Base-by-base conservation (phyloP, 2,329 filamentous ascomycete genomes). In the Exophiala viscosa region DNA sequence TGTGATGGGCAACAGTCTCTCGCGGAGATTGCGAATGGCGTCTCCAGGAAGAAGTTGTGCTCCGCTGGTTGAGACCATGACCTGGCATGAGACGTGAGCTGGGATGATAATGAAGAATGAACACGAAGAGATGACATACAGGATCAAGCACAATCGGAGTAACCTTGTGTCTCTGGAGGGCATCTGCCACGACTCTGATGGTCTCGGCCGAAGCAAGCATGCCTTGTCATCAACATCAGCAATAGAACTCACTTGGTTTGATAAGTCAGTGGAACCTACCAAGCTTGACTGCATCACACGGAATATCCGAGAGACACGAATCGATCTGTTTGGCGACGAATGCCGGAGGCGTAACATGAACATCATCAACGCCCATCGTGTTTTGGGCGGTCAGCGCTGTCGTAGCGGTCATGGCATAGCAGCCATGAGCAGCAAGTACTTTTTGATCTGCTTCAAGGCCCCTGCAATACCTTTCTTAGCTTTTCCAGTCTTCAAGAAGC, bases 351-450 rank as follows among this genome's bases (percentile, higher is more conserved):
- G 88, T 82, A 50, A 86, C 74, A 65, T 96, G 89, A 46, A 97
- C 89, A 59, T 80, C 89, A 57, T 83, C 77, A 11, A 97, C 90
- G 3, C 90, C 90, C 48, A 81, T 78, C 0, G 93, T 99, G 70
- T 97, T 96, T 67, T 97, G 93, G 13, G 90, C 91, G n/a, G 93
- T 99, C 66, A 99, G 75, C 15, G 92, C 92, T 11, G 92, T 95
- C 8, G 92, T 96, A 17, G 91, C 90, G 45, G 92, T 96, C 84
- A 96, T 95, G 54, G 90, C 90, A 77, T 97, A 97, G 73, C 88
- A 93, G 54, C 87, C 85, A 80, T 97, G 90, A 14, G 88, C 89
- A 40, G 90, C 87, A 55, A 96, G 86, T 56, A 95, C 90, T 69
- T 96, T 95, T 67, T 97, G 91, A 68, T 97, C 92, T 35, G 92